Conservation (phyloP, 768 basidiomycete genomes). For the Mrakia gelida region DNA sequence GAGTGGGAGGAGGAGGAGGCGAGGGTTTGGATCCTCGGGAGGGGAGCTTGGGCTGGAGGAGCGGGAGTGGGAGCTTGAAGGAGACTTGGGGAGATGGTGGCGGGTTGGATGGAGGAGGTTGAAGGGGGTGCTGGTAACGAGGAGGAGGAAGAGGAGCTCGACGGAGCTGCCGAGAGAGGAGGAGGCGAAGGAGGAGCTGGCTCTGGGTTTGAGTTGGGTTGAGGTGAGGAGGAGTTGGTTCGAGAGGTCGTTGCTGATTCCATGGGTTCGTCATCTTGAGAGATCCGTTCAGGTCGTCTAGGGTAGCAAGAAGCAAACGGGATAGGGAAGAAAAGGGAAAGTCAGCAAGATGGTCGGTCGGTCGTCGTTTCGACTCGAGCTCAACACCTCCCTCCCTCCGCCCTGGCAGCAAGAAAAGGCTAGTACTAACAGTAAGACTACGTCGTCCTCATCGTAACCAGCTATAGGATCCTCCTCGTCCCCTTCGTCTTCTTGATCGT, state of each 20-base stretch:
- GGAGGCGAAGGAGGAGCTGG: not conserved
- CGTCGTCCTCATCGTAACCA: not conserved
- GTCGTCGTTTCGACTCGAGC: not conserved
- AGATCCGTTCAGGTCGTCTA: not conserved
- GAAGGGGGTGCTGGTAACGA: not conserved
- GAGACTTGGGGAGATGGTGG: not conserved
- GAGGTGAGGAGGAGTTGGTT: constrained; percentile 30
- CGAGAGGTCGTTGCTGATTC: constrained; percentile 34
- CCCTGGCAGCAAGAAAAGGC: not conserved
- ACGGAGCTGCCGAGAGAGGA: not conserved
- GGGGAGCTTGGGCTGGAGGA: not conserved
- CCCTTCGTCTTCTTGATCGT: not conserved
- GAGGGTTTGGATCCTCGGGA: constrained; percentile 14
- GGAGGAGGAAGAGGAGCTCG: not conserved
- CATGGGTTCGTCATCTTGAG: not conserved
- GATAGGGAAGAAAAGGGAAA: not conserved
- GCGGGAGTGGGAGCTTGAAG: not conserved
- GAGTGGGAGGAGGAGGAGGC: not conserved
- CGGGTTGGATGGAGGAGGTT: not conserved
- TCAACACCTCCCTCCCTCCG: not conserved
- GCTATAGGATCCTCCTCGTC: not conserved
- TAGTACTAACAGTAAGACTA: not conserved
- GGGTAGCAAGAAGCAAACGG: not conserved
- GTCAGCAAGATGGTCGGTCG: not conserved
- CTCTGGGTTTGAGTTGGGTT: constrained; percentile 30